These are phyloP conservation scores for Pythium brassicae DNA, from an alignment of 352 stramenopile species.

Conservation along the genomic window DNA sequence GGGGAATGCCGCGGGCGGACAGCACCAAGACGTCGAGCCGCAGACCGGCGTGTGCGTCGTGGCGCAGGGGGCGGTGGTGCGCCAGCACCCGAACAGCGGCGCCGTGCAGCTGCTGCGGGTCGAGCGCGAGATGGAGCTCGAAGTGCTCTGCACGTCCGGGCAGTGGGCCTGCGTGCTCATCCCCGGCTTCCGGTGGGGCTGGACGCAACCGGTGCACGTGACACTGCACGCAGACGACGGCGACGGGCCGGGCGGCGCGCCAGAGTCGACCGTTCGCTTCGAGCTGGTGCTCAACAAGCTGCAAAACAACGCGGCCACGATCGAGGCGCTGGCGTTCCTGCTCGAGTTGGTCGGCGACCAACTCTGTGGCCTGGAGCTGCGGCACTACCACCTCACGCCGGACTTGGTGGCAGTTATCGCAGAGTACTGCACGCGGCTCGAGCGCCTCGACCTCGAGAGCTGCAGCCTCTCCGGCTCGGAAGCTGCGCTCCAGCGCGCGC, in stretches of 20 bases:
- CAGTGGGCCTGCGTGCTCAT: conserved; percentile 4
- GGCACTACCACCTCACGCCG: neutral
- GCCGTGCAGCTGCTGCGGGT: neutral
- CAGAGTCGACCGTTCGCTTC: neutral
- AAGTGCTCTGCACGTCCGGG: conserved; percentile 1
- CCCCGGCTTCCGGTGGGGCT: conserved; percentile 9
- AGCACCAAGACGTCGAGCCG: neutral
- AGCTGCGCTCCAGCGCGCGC: neutral
- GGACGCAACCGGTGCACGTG: neutral
- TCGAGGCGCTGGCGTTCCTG: conserved; percentile 2
- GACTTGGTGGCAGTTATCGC: neutral
- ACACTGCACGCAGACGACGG: no score
- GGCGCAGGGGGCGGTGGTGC: neutral
- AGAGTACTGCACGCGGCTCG: conserved; percentile 2
- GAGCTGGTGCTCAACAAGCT: conserved; percentile 8
- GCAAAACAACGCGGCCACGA: neutral
- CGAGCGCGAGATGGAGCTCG: neutral
- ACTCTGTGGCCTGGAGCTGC: conserved; percentile 9
- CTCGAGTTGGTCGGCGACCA: conserved; percentile 3
- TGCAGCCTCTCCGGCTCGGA: neutral
- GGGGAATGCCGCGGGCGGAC: neutral
- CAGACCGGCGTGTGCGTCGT: conserved; percentile 1
- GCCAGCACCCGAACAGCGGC: neutral
- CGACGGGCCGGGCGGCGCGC: neutral
- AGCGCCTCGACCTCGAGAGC: conserved; percentile 9